Evolutionary conservation across 2,329 filamentous ascomycete species (phyloP), one percentile per base, ranked within the genome.

Genomic region (Beauveria brongniartii): DNA sequence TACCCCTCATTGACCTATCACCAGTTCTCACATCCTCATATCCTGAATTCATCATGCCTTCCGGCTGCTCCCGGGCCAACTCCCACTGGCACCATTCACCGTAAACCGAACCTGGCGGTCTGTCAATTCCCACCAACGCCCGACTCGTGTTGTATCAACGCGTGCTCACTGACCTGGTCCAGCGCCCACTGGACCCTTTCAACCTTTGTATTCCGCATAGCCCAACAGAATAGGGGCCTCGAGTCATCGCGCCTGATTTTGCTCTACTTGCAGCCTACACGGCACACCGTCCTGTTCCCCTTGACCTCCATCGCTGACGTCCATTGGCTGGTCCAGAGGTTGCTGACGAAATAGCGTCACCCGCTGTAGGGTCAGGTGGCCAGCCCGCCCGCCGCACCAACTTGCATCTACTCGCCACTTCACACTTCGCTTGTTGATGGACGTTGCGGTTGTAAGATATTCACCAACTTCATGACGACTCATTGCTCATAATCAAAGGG

Each of bases 321-420:
- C n/a, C 30, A 51, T 58, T 58, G 55, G 46, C 46, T 30, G 47
- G 54, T 37, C 28, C 43, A 56, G 43, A 28, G n/a, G 41, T 28
- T 22, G 54, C 54, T 56, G 54, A 56, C 46, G 34, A 46, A 43
- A 51, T 58, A 47, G 55, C 55, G 55, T 58, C 55, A 58, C 55
- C 54, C 55, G 47, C 22, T 43, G 46, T 43, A 22, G 24, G 47
- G 46, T 58, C 55, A 58, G 34, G 55, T 58, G 55, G 46, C 46
- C 47, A 28, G 12, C 55, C n/a, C 44, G 26, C 41, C 41, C 26
- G 22, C 28, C 40, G 30, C 41, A 28, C 28, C 12, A 37, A 14
- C 34, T 37, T 16, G 34, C 12, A 37, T 37, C 34, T 4, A 37
- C 12, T 37, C 34, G 34, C 34, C 34, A 37, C 34, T 34, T 34